phyloP scores from a whole-genome alignment of 805 yeast genomes.

The Candida cerambycidarum region DNA sequence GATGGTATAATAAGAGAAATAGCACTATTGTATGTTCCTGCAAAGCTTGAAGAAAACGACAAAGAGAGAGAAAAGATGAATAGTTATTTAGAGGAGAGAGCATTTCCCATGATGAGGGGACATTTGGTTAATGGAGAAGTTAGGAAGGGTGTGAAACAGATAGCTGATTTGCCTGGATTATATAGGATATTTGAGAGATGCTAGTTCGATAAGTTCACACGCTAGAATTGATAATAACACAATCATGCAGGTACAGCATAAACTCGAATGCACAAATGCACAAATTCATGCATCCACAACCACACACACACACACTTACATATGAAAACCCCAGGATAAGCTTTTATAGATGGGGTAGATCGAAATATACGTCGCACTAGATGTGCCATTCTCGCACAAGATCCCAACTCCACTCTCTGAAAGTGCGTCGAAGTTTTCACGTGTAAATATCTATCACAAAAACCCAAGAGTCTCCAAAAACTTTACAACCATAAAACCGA shows the following conservation, averaged over 20 bases:
- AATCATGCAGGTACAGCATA: too few species aligned
- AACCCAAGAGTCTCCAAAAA: not conserved
- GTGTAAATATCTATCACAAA: not conserved
- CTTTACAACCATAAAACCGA: not conserved
- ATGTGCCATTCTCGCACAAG: too few species aligned
- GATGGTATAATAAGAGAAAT: conserved; percentile 64
- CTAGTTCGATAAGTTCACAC: conserved; percentile 25
- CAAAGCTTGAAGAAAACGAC: conserved; percentile 31
- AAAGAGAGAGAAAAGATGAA: conserved; percentile 11
- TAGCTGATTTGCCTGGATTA: conserved; percentile 88
- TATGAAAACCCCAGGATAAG: too few species aligned
- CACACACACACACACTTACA: too few species aligned
- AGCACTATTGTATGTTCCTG: conserved; percentile 74
- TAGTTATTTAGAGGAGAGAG: conserved; percentile 47
- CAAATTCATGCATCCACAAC: too few species aligned
- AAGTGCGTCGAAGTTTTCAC: not conserved
- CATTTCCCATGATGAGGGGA: conserved; percentile 67
- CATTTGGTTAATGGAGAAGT: conserved; percentile 62
- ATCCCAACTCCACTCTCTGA: too few species aligned
- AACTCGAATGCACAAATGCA: too few species aligned
- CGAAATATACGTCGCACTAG: too few species aligned
- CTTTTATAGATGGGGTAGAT: too few species aligned
- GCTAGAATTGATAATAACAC: too few species aligned
- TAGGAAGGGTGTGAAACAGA: conserved; percentile 62
- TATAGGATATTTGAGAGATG: conserved; percentile 94